phyloP scores from a whole-genome alignment of 2,329 filamentous ascomycete species.

The Penicillium occitanis region DNA sequence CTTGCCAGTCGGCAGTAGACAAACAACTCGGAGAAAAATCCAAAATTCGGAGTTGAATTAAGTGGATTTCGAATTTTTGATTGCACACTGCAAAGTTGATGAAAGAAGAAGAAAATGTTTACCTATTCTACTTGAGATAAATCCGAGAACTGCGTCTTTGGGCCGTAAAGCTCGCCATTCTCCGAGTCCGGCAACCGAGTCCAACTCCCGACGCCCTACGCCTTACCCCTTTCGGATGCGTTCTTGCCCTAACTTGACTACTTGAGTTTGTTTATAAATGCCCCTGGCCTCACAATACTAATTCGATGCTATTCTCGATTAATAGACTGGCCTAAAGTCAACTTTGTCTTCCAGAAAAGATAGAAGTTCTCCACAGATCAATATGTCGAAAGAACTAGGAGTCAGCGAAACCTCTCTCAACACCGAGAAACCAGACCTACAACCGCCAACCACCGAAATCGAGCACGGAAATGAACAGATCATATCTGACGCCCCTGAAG shows the following conservation, averaged over 20 bases:
- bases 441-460: not conserved
- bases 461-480: not conserved
- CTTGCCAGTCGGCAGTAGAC: not conserved
- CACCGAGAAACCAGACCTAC: not conserved
- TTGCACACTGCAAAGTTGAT: not conserved
- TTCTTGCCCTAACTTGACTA: slow-evolving; percentile 9
- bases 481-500: slow-evolving; percentile 30
- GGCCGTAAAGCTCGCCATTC: slow-evolving; percentile 29
- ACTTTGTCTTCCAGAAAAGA: too few relatives aligned
- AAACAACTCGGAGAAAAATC: not conserved
- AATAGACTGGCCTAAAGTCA: not conserved
- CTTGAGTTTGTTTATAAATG: not conserved
- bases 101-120: not conserved
- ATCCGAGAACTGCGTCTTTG: slow-evolving; percentile 27
- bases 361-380: not conserved
- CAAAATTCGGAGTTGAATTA: not conserved
- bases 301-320: not conserved
- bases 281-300: not conserved
- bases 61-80: not conserved
- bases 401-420: not conserved
- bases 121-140: not conserved
- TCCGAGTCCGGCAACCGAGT: slow-evolving; percentile 25
- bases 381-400: not conserved
- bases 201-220: not conserved
- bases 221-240: not conserved